Percentiles rank a stretch among this genome's conserved stretches.
Evolutionary conservation across 805 yeast species (phyloP).

Genomic region (Saccharomycopsis sp.): DNA sequence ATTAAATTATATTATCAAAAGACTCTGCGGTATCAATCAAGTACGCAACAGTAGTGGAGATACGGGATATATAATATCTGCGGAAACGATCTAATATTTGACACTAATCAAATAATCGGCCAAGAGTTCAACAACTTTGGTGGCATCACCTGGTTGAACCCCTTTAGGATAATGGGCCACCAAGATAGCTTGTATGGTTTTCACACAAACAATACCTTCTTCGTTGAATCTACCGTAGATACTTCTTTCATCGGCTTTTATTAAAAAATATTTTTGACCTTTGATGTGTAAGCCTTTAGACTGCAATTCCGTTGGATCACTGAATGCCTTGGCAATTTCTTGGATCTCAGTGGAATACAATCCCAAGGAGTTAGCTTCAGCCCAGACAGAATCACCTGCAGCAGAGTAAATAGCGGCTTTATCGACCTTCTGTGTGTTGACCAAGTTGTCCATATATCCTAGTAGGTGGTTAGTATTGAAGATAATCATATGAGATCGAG

Average conservation of each 20-base stretch:
- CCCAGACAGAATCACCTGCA: slow-evolving; percentile 96
- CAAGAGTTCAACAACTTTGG: slow-evolving; percentile 88
- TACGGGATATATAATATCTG: background rate
- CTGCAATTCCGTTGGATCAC: slow-evolving; percentile 72
- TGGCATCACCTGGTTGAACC: slow-evolving; percentile 91
- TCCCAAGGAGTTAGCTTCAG: slow-evolving; percentile 61
- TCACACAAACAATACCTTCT: slow-evolving; percentile 83
- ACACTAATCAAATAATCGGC: slow-evolving; percentile 91
- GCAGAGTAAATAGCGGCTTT: slow-evolving; percentile 89
- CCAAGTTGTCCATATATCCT: slow-evolving; percentile 94
- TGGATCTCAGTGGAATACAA: slow-evolving; percentile 65
- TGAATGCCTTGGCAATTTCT: slow-evolving; percentile 72
- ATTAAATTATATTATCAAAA: background rate
- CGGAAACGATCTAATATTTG: slow-evolving; percentile 47
- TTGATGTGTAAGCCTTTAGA: slow-evolving; percentile 80
- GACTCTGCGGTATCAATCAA: too few relatives aligned
- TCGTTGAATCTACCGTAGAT: slow-evolving; percentile 90
- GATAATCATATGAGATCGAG: slow-evolving; percentile 13
- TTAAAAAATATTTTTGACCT: slow-evolving; percentile 79
- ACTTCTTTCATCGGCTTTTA: slow-evolving; percentile 87
- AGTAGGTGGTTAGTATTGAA: slow-evolving; percentile 10
- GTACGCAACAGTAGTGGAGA: too few relatives aligned
- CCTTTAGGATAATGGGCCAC: slow-evolving; percentile 93
- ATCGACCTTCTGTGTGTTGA: slow-evolving; percentile 83
- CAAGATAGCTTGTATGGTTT: slow-evolving; percentile 88